These are phyloP conservation scores for Neofusicoccum cordaticola DNA, from an alignment of 2,329 filamentous ascomycete species.

Conservation along the genomic window DNA sequence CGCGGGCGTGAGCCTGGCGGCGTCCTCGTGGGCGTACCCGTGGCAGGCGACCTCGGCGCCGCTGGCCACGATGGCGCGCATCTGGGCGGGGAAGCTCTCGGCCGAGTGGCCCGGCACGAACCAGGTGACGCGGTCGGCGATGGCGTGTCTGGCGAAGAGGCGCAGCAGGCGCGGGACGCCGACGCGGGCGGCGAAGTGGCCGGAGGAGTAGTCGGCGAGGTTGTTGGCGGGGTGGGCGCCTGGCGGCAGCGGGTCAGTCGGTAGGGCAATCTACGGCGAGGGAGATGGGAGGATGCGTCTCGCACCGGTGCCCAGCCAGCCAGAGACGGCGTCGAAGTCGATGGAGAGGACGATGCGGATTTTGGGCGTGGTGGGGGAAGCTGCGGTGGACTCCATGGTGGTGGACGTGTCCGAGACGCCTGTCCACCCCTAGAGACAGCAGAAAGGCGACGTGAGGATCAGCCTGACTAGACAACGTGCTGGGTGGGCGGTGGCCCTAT, in stretches of 20 bases:
- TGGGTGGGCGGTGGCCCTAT: not conserved
- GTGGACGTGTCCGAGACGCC: too few relatives aligned
- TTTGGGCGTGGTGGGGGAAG: conserved; percentile 21
- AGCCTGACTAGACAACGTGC: too few relatives aligned
- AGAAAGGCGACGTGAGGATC: too few relatives aligned
- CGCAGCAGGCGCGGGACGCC: conserved; percentile 56
- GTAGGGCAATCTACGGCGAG: not conserved
- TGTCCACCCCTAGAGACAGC: too few relatives aligned
- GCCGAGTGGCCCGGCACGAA: conserved; percentile 60
- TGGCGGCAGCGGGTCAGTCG: not conserved
- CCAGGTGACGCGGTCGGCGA: conserved; percentile 57
- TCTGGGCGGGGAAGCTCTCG: conserved; percentile 56
- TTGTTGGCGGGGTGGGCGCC: conserved; percentile 52
- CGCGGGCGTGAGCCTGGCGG: conserved; percentile 44
- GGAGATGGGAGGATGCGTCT: not conserved
- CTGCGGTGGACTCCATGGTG: not conserved
- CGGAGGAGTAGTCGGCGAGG: conserved; percentile 55
- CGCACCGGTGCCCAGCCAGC: conserved; percentile 54
- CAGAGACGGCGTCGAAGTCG: conserved; percentile 60
- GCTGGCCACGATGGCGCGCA: conserved; percentile 49
- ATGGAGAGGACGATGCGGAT: conserved; percentile 43
- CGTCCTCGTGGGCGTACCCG: conserved; percentile 50
- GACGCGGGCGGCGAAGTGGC: conserved; percentile 57
- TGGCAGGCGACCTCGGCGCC: conserved; percentile 55
- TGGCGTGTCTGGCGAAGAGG: conserved; percentile 51